These are phyloP conservation scores for Globisporangium alternatum DNA, from an alignment of 352 stramenopile species.

Conservation along the genomic window DNA sequence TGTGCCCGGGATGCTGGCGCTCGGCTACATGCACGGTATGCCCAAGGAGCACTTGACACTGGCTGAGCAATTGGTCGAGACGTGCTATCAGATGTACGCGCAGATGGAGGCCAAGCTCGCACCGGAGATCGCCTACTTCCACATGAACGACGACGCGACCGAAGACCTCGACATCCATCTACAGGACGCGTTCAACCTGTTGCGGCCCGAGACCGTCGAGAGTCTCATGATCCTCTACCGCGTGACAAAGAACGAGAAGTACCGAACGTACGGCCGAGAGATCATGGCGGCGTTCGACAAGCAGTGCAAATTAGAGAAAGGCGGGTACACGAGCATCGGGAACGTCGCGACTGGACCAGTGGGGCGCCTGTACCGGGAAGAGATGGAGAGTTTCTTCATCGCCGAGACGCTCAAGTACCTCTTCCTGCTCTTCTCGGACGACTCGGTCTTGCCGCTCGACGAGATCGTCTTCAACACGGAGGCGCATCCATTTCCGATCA, in stretches of 20 bases:
- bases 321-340: constrained; percentile 61
- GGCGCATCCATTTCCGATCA: constrained; percentile 77
- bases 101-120: constrained; percentile 77
- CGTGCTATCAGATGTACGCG: constrained; percentile 88
- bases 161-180: constrained; percentile 53
- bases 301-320: constrained; percentile 59
- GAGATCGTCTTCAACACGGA: constrained; percentile 90
- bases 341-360: constrained; percentile 52
- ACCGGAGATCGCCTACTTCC: constrained; percentile 86
- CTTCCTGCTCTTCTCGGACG: constrained; percentile 88
- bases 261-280: constrained; percentile 75
- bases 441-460: constrained; percentile 75
- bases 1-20: constrained; percentile 81
- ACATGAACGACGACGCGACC: constrained; percentile 42
- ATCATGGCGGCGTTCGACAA: constrained; percentile 88
- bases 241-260: constrained; percentile 87
- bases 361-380: constrained; percentile 46
- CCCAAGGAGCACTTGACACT: constrained; percentile 59
- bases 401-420: constrained; percentile 95
- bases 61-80: constrained; percentile 75
- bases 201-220: constrained; percentile 91
- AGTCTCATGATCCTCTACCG: constrained; percentile 91
- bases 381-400: constrained; percentile 92
- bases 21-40: constrained; percentile 78
- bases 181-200: constrained; percentile 75